Percentiles rank a stretch among this genome's conserved stretches.
phyloP scores from a whole-genome alignment of 2,329 filamentous ascomycete species.

The Neofusicoccum cordaticola region DNA sequence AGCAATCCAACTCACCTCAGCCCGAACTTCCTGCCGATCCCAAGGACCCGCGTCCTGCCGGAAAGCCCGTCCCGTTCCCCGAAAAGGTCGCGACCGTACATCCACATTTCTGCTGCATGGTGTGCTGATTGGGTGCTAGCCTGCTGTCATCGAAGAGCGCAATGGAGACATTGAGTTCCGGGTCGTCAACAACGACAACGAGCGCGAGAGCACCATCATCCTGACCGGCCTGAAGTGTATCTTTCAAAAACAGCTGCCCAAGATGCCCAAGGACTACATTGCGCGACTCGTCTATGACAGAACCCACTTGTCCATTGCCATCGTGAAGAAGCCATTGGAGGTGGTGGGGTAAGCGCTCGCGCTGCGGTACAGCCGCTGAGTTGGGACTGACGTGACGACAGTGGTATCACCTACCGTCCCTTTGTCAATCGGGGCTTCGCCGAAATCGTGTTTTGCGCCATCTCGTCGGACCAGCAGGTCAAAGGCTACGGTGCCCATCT shows the following conservation, averaged over 20 bases:
- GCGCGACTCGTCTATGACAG: slow-evolving; percentile 95
- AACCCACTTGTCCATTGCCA: slow-evolving; percentile 92
- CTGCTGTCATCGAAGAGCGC: slow-evolving; percentile 89
- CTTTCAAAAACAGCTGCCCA: slow-evolving; percentile 96
- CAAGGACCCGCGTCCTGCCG: slow-evolving; percentile 40
- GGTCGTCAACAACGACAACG: slow-evolving; percentile 94
- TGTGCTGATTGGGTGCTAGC: slow-evolving; percentile 48
- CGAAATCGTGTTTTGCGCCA: slow-evolving; percentile 98
- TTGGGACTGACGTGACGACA: slow-evolving; percentile 33
- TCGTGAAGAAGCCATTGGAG: slow-evolving; percentile 93
- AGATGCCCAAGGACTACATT: slow-evolving; percentile 99
- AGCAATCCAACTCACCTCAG: slow-evolving; percentile 24
- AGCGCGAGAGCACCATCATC: slow-evolving; percentile 85
- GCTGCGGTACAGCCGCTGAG: background rate
- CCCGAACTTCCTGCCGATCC: slow-evolving; percentile 37
- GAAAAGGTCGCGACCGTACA: slow-evolving; percentile 63
- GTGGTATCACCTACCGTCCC: slow-evolving; percentile 92
- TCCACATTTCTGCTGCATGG: too few species aligned
- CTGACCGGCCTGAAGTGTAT: slow-evolving; percentile 95
- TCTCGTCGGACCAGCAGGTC: slow-evolving; percentile 96
- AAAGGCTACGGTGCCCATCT: slow-evolving; percentile 97
- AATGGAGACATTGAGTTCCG: slow-evolving; percentile 94
- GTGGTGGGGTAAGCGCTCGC: slow-evolving; percentile 62
- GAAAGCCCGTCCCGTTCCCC: slow-evolving; percentile 76
- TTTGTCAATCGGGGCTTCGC: slow-evolving; percentile 92